These are phyloP conservation scores for Noccaea bulbosa DNA, from an alignment of 345 rosid species.

Conservation along the genomic window DNA sequence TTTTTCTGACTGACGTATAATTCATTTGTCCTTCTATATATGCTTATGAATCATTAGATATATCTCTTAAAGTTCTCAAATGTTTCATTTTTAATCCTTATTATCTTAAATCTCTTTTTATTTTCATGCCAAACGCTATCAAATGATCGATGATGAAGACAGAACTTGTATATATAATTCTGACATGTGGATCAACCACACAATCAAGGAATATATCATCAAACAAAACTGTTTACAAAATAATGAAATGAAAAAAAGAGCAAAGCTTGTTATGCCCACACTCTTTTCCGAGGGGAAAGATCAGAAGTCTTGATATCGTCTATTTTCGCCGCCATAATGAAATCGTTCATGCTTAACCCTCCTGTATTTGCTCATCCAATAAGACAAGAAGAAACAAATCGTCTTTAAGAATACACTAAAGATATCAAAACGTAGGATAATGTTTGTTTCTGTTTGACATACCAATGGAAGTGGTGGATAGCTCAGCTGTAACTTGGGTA, in stretches of 20 bases:
- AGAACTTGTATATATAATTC: neutral
- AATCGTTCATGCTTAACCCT: constrained; percentile 89
- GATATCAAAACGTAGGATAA: constrained; percentile 37
- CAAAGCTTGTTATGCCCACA: constrained; percentile 64
- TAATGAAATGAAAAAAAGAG: neutral
- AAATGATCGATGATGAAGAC: neutral
- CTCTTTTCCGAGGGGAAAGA: constrained; percentile 75
- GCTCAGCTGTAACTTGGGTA: constrained; percentile 82
- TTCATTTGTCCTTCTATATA: neutral
- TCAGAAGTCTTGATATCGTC: constrained; percentile 87
- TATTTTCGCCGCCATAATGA: constrained; percentile 85
- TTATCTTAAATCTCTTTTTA: too few relatives aligned
- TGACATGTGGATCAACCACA: neutral
- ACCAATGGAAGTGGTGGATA: constrained; percentile 84
- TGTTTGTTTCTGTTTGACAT: neutral
- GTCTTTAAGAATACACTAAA: neutral
- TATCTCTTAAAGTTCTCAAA: neutral
- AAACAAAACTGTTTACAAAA: constrained; percentile 31
- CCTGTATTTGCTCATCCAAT: constrained; percentile 51
- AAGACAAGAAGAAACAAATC: constrained; percentile 6
- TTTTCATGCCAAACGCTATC: too few relatives aligned
- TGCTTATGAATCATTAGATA: neutral
- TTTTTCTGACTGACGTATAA: too few relatives aligned
- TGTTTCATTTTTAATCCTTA: neutral
- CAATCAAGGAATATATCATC: neutral